These are phyloP conservation scores for Eremomyces bilateralis DNA, from an alignment of 495 filamentous ascomycete species.

Conservation along the genomic window DNA sequence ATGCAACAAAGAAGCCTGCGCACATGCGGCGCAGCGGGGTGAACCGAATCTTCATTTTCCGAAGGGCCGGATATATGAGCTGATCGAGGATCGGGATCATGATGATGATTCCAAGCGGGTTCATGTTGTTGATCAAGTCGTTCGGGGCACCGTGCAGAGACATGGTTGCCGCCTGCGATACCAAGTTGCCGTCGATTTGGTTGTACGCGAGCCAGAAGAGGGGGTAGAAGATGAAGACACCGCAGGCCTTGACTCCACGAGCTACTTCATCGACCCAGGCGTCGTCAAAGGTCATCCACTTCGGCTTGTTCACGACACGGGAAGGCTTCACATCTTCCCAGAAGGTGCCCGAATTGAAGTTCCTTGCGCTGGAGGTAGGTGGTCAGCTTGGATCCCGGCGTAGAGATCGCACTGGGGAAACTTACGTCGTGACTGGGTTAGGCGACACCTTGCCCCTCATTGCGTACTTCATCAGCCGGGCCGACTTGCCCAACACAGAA, in stretches of 20 bases:
- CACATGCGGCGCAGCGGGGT: slow-evolving; percentile 56
- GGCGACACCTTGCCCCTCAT: slow-evolving; percentile 42
- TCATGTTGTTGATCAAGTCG: slow-evolving; percentile 58
- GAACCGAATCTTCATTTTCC: slow-evolving; percentile 38
- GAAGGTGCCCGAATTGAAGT: slow-evolving; percentile 34
- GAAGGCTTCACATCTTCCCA: slow-evolving; percentile 44
- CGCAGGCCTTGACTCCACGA: slow-evolving; percentile 46
- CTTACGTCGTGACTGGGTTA: slow-evolving; percentile 25
- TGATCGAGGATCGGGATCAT: slow-evolving; percentile 56
- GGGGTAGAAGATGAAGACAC: slow-evolving; percentile 43
- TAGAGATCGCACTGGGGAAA: too few relatives aligned
- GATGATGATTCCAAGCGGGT: slow-evolving; percentile 56
- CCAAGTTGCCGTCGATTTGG: slow-evolving; percentile 45
- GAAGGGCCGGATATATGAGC: slow-evolving; percentile 44
- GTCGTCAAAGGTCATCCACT: slow-evolving; percentile 57
- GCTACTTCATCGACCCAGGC: slow-evolving; percentile 51
- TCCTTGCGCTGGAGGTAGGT: too few relatives aligned
- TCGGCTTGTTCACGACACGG: slow-evolving; percentile 15
- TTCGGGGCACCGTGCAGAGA: slow-evolving; percentile 48
- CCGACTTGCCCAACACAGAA: slow-evolving; percentile 36
- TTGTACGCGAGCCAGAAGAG: slow-evolving; percentile 45
- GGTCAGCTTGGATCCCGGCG: too few relatives aligned
- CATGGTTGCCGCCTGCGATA: slow-evolving; percentile 55
- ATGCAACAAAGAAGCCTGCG: slow-evolving; percentile 26
- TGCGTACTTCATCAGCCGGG: slow-evolving; percentile 32